Evolutionary conservation across 2,329 filamentous ascomycete species (phyloP), one percentile per base, ranked within the genome.

Genomic region (Aspergillus niger): DNA sequence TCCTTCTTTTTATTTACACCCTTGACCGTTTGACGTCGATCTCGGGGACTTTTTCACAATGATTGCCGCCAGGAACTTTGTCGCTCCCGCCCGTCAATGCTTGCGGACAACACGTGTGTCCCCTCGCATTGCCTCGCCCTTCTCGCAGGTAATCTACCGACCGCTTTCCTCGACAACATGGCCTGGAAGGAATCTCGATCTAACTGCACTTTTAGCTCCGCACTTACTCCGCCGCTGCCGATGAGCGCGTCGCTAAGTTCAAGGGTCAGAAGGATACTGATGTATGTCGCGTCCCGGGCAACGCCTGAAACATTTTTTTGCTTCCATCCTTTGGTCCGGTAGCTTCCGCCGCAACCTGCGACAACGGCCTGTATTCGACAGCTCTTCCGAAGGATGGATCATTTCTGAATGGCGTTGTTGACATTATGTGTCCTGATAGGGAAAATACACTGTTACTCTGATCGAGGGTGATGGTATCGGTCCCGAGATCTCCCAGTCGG

Each of bases 391-490:
- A 30, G n/a, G 41, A 54, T 43, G 32, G 5, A 39, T 60, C 15
- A 36, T 26, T 51, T 44, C 55, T 56, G 54, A 55, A 61, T 64
- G 44, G 67, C 59, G 53, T 20, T 59, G 60, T 57, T 66, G 57
- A 71, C 60, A 22, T 43, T 17, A 17, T 57, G 49, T 58, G 20
- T 52, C 30, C 65, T 44, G 68, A 62, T 72, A 96, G 92, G 95
- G 95, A 76, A 95, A 95, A 81, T 99, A 90, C 86, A 91, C 91
- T 60, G 95, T 99, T 74, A 94, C 91, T 72, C 85, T 99, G 81
- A 99, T 99, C 69, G 96, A 99, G 86, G 95, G 96, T 81, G 96
- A 99, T 76, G 95, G 95, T 78, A 99, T 99, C 78, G 95, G 95
- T 64, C 95, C 95, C 67, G 94, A 99, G 83, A 99, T 99, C 77